Evolutionary conservation across 768 basidiomycete species (phyloP).

Genomic region (Tulasnella sp.): DNA sequence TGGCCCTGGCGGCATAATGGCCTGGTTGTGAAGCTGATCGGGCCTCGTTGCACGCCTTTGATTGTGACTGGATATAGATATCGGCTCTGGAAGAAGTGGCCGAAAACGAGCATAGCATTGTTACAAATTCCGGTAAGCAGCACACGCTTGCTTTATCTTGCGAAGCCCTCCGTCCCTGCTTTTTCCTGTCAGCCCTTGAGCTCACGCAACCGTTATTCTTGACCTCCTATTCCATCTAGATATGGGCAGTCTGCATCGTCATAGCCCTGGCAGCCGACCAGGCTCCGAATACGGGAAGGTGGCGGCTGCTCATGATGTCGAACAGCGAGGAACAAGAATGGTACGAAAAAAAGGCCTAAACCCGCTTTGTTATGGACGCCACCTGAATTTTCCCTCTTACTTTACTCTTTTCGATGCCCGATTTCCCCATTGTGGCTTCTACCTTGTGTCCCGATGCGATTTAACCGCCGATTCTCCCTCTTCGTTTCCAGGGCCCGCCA

Average conservation of each 20-base stretch:
- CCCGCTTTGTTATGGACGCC: neutral
- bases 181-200: neutral
- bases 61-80: slow-evolving; percentile 24
- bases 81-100: slow-evolving; percentile 43
- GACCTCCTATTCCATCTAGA: slow-evolving; percentile 32
- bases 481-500: neutral
- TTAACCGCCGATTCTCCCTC: neutral
- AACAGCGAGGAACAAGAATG: slow-evolving; percentile 46
- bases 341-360: slow-evolving; percentile 26
- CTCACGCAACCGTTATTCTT: neutral
- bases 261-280: slow-evolving; percentile 45
- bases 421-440: neutral
- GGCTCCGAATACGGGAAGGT: slow-evolving; percentile 41
- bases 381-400: neutral
- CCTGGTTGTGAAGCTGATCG: neutral
- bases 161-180: neutral
- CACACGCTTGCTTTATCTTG: neutral
- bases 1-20: slow-evolving; percentile 3
- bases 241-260: slow-evolving; percentile 43
- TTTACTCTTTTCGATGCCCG: neutral
- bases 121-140: slow-evolving; percentile 43
- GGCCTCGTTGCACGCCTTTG: slow-evolving; percentile 13
- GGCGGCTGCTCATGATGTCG: slow-evolving; percentile 46
- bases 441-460: slow-evolving; percentile 4
- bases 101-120: slow-evolving; percentile 39